Percentiles rank a stretch among this genome's conserved stretches.
phyloP scores from a whole-genome alignment of 2,329 filamentous ascomycete genomes.

The Cladosporium phlei region DNA sequence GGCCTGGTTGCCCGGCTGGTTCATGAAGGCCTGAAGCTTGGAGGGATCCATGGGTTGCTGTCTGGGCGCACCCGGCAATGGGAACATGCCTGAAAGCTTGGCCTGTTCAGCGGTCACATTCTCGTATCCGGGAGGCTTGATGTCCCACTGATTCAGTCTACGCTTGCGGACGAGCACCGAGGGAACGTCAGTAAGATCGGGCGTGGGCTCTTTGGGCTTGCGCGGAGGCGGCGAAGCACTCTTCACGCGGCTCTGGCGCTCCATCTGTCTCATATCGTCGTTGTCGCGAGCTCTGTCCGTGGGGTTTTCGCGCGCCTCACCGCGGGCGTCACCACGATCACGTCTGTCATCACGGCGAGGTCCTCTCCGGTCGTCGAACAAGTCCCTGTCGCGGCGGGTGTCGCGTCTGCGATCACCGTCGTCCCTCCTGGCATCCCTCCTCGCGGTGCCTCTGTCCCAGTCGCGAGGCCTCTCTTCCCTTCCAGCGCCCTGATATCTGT shows the following conservation, averaged over 20 bases:
- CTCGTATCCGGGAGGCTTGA: slow-evolving; percentile 96
- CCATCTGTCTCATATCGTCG: slow-evolving; percentile 33
- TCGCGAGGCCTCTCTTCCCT: slow-evolving; percentile 66
- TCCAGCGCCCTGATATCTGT: slow-evolving; percentile 77
- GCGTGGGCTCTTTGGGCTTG: slow-evolving; percentile 92
- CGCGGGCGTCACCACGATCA: slow-evolving; percentile 38
- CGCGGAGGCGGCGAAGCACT: slow-evolving; percentile 75
- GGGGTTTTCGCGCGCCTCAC: slow-evolving; percentile 24
- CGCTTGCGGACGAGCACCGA: slow-evolving; percentile 81
- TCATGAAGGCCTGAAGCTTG: slow-evolving; percentile 93
- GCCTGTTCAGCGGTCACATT: slow-evolving; percentile 97
- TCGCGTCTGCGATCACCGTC: slow-evolving; percentile 49
- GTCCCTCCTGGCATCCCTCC: slow-evolving; percentile 52
- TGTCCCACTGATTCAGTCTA: slow-evolving; percentile 97
- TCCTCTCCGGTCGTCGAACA: slow-evolving; percentile 13
- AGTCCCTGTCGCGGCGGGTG: slow-evolving; percentile 37
- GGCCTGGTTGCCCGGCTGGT: slow-evolving; percentile 68
- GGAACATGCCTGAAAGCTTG: slow-evolving; percentile 98
- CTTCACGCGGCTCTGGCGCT: slow-evolving; percentile 49
- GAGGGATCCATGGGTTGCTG: slow-evolving; percentile 93
- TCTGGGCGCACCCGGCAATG: slow-evolving; percentile 87
- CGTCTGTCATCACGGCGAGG: slow-evolving; percentile 42
- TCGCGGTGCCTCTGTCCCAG: slow-evolving; percentile 62
- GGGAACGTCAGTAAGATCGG: slow-evolving; percentile 83
- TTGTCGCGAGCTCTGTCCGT: slow-evolving; percentile 33